Evolutionary conservation across 2,329 filamentous ascomycete species (phyloP).

Genomic region (Colletotrichum tropicale): DNA sequence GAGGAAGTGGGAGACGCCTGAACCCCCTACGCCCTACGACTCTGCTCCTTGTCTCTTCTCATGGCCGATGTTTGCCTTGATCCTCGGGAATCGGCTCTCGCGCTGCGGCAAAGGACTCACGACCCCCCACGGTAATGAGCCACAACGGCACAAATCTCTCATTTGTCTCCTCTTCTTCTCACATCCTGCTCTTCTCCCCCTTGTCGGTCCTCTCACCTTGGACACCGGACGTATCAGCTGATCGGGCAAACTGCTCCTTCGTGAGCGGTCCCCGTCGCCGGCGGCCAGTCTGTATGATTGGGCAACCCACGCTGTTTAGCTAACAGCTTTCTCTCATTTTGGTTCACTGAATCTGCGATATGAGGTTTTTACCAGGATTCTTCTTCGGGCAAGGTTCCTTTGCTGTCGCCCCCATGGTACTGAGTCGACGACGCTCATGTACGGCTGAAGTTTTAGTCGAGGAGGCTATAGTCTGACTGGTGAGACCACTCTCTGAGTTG

Average conservation of each 20-base stretch:
- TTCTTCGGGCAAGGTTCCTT: not conserved
- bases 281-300: constrained; percentile 1
- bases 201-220: not conserved
- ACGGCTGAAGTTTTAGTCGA: not conserved
- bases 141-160: not conserved
- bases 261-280: not conserved
- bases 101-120: not conserved
- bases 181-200: not conserved
- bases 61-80: not conserved
- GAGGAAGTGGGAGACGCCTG: not conserved
- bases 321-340: constrained; percentile 2
- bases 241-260: constrained; percentile 3
- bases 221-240: not conserved
- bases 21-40: not conserved
- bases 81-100: not conserved
- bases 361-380: not conserved
- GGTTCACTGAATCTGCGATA: not conserved
- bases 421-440: not conserved
- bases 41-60: not conserved
- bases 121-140: constrained; percentile 11
- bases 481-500: constrained; percentile 2
- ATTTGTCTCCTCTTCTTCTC: not conserved
- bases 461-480: not conserved
- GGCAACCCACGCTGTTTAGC: constrained; percentile 2
- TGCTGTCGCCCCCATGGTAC: not conserved